Conservation (phyloP, 495 filamentous ascomycete species). For the Annulohypoxylon bovei region DNA sequence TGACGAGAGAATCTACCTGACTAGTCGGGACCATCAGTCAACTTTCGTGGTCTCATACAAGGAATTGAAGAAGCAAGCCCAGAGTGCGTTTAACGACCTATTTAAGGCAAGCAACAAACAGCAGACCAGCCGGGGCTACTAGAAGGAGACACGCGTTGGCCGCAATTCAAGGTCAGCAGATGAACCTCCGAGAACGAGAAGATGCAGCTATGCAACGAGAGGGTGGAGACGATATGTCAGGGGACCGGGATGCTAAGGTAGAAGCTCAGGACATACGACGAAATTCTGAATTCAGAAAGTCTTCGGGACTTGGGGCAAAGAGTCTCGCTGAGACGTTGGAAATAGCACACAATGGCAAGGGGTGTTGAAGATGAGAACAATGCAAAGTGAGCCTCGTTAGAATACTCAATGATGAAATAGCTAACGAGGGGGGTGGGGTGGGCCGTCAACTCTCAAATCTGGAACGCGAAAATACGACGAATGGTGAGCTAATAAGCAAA, state of each 20-base stretch:
- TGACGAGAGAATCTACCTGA: conserved; percentile 84
- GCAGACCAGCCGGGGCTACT: conserved; percentile 32
- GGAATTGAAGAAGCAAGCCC: conserved; percentile 82
- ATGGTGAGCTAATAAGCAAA: background rate
- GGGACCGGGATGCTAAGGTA: background rate
- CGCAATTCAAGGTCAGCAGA: conserved; percentile 2
- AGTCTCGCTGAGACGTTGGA: background rate
- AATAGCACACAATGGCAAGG: conserved; percentile 8
- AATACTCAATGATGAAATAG: background rate
- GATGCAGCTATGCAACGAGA: background rate
- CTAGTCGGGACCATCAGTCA: conserved; percentile 89
- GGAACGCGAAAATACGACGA: background rate
- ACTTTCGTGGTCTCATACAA: conserved; percentile 86
- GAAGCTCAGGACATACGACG: background rate
- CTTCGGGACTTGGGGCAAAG: background rate
- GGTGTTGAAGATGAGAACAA: background rate
- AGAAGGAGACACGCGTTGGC: conserved; percentile 6
- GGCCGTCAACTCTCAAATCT: background rate
- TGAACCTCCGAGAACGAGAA: background rate
- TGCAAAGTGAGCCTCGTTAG: background rate
- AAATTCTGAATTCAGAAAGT: background rate
- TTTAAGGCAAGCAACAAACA: conserved; percentile 61
- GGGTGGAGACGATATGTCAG: background rate
- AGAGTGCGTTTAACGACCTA: conserved; percentile 82
- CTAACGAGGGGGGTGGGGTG: background rate